Evolutionary conservation across 2,329 filamentous ascomycete species (phyloP).

Genomic region (Hymenoscyphus salicellus): DNA sequence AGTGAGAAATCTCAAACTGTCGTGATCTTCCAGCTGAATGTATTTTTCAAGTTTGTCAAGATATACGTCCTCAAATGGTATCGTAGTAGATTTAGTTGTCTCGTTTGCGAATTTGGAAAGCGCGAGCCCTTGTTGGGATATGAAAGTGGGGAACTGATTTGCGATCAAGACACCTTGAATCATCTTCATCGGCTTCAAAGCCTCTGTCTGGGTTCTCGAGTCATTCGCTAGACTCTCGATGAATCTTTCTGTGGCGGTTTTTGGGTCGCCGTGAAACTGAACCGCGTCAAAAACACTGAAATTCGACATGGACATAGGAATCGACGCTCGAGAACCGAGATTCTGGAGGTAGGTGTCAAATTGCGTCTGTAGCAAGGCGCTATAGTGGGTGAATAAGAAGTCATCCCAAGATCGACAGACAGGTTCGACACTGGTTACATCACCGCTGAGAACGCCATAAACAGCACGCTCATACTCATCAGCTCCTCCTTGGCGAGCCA

Average conservation of each 20-base stretch:
- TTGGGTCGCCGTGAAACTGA: conserved; percentile 57
- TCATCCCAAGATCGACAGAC: conserved; percentile 83
- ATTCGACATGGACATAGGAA: conserved; percentile 53
- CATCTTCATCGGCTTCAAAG: conserved; percentile 65
- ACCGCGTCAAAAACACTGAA: conserved; percentile 64
- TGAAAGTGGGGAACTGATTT: conserved; percentile 55
- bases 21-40: conserved; percentile 55
- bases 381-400: conserved; percentile 81
- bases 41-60: conserved; percentile 45
- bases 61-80: conserved; percentile 40
- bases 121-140: conserved; percentile 57
- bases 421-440: conserved; percentile 71
- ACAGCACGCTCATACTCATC: conserved; percentile 84
- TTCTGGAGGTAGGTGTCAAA: conserved; percentile 69
- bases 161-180: conserved; percentile 74
- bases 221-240: conserved; percentile 59
- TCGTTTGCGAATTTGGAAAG: conserved; percentile 49
- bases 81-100: conserved; percentile 42
- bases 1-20: conserved; percentile 65
- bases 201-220: conserved; percentile 54
- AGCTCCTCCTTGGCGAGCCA: conserved; percentile 65
- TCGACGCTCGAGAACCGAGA: conserved; percentile 51
- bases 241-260: conserved; percentile 55
- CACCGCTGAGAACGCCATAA: conserved; percentile 85
- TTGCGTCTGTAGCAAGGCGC: conserved; percentile 74